Conservation (phyloP, 2,329 filamentous ascomycete species). For the Penicillium verrucosum region DNA sequence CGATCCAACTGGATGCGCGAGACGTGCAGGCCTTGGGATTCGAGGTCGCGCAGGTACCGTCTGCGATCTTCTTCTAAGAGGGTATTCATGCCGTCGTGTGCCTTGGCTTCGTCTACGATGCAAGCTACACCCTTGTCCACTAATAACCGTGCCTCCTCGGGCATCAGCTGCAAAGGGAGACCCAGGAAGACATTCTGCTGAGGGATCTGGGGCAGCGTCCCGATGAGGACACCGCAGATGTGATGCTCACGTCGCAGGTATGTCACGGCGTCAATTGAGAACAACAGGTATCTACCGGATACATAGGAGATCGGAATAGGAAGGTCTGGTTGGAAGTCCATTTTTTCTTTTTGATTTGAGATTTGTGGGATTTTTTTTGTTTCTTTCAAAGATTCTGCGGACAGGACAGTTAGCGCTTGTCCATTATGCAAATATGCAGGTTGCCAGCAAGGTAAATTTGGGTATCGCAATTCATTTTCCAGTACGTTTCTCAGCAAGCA, state of each 20-base stretch:
- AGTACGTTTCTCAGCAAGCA: slow-evolving; percentile 45
- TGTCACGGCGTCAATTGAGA: slow-evolving; percentile 77
- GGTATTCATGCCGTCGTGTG: slow-evolving; percentile 64
- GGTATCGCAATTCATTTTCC: slow-evolving; percentile 31
- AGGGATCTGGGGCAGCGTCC: slow-evolving; percentile 84
- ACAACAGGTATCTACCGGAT: slow-evolving; percentile 79
- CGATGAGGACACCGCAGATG: slow-evolving; percentile 81
- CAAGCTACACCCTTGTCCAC: slow-evolving; percentile 73
- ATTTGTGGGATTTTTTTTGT: slow-evolving; percentile 2
- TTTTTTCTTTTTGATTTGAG: slow-evolving; percentile 19
- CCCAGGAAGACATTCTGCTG: slow-evolving; percentile 94
- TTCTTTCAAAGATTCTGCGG: slow-evolving; percentile 18
- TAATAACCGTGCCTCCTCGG: slow-evolving; percentile 81
- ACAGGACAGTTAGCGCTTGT: slow-evolving; percentile 16
- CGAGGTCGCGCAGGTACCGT: slow-evolving; percentile 58
- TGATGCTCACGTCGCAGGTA: slow-evolving; percentile 75
- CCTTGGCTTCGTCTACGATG: slow-evolving; percentile 73
- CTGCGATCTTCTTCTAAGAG: slow-evolving; percentile 57
- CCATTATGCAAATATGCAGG: not conserved
- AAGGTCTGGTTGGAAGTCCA: slow-evolving; percentile 43
- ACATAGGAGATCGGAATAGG: slow-evolving; percentile 78
- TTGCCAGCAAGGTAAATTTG: not conserved
- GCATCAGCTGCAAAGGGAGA: slow-evolving; percentile 81
- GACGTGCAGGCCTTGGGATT: slow-evolving; percentile 54
- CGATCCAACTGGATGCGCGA: slow-evolving; percentile 46